phyloP scores from a whole-genome alignment of 345 rosid genomes.

The Linum usitatissimum region DNA sequence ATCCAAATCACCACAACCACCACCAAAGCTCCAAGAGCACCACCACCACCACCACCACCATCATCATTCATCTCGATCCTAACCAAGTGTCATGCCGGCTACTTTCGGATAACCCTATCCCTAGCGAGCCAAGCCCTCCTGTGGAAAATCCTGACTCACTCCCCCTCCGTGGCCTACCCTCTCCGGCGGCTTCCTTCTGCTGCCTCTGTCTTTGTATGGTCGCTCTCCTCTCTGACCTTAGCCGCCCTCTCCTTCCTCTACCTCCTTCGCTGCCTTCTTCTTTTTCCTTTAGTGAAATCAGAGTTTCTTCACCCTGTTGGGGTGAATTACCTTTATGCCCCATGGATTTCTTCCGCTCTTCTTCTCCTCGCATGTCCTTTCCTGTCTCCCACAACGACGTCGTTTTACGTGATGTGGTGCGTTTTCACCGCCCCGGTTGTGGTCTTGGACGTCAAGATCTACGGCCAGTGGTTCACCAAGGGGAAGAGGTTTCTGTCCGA shows the following conservation, averaged over 20 bases:
- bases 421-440: slow-evolving; percentile 12
- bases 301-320: slow-evolving; percentile 23
- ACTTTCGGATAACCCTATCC: slow-evolving; percentile 20
- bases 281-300: slow-evolving; percentile 14
- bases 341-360: slow-evolving; percentile 23
- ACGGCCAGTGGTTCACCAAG: slow-evolving; percentile 26
- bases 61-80: slow-evolving; percentile 9
- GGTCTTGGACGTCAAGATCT: slow-evolving; percentile 21
- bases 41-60: neutral
- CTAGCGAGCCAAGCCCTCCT: slow-evolving; percentile 20
- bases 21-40: neutral
- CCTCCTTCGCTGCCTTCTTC: slow-evolving; percentile 15
- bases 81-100: slow-evolving; percentile 19
- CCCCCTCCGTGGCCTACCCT: slow-evolving; percentile 3
- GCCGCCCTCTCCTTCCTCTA: slow-evolving; percentile 18
- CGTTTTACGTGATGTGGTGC: slow-evolving; percentile 13
- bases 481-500: slow-evolving; percentile 22
- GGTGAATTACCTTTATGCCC: slow-evolving; percentile 23
- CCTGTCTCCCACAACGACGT: neutral
- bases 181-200: slow-evolving; percentile 14
- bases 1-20: neutral
- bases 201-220: slow-evolving; percentile 17
- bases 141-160: slow-evolving; percentile 17
- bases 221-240: slow-evolving; percentile 12
- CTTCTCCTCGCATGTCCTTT: slow-evolving; percentile 21